Conservation (phyloP, 768 basidiomycete species). For the Butyriboletus loyo region DNA sequence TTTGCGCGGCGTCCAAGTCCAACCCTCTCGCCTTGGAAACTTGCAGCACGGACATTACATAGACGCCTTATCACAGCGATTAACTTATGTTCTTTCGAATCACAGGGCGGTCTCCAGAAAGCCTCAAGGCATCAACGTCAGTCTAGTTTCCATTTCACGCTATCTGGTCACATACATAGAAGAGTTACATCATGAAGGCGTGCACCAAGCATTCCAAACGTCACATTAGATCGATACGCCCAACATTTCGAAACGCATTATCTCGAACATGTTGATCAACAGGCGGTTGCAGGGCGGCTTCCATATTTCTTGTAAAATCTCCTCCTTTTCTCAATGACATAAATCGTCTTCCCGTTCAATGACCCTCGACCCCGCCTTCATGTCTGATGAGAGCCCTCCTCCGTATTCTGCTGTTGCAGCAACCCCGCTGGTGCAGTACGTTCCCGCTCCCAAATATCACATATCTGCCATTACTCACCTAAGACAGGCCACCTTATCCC, state of each 20-base stretch:
- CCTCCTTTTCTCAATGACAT: neutral
- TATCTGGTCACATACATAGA: neutral
- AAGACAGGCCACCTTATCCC: neutral
- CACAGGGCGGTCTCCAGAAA: neutral
- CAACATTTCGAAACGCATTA: neutral
- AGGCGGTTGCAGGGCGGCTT: slow-evolving; percentile 2
- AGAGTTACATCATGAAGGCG: neutral
- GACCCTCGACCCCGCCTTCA: neutral
- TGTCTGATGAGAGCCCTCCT: slow-evolving; percentile 15
- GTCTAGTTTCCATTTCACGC: neutral
- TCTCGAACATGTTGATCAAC: neutral
- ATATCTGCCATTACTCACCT: neutral
- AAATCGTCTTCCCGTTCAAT: neutral
- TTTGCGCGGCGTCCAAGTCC: neutral
- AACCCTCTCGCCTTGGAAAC: neutral
- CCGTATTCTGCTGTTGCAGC: slow-evolving; percentile 13
- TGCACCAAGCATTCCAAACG: neutral
- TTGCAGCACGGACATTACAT: neutral
- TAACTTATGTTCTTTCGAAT: neutral
- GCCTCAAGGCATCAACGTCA: slow-evolving; percentile 2
- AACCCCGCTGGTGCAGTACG: slow-evolving; percentile 1
- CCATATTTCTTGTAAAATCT: neutral
- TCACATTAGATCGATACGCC: slow-evolving; percentile 11
- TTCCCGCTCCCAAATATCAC: neutral
- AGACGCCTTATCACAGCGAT: neutral